These are phyloP conservation scores for Alternaria infectoria DNA, from an alignment of 2,329 filamentous ascomycete species.

Conservation along the genomic window DNA sequence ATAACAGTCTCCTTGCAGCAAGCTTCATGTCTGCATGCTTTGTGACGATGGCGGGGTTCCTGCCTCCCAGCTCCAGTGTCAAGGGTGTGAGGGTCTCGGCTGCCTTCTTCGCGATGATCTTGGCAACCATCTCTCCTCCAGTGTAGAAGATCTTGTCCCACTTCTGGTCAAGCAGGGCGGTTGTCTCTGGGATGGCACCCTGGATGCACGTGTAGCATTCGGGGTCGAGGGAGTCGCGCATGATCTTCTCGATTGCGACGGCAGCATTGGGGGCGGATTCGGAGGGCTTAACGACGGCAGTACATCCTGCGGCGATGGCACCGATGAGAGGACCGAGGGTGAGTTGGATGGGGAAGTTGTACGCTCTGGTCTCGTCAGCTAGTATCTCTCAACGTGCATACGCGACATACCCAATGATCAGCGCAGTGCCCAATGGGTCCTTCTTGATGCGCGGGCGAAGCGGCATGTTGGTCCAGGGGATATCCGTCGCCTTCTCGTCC, in stretches of 20 bases:
- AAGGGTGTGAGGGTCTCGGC: constrained; percentile 74
- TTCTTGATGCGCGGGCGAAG: constrained; percentile 80
- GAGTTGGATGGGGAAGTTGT: constrained; percentile 91
- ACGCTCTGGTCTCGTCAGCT: constrained; percentile 62
- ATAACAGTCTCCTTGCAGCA: constrained; percentile 83
- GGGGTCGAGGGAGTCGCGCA: constrained; percentile 77
- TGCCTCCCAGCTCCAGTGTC: constrained; percentile 86
- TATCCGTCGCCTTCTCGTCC: constrained; percentile 77
- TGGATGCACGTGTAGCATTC: constrained; percentile 80
- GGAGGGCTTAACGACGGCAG: constrained; percentile 87
- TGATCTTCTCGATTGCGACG: constrained; percentile 78
- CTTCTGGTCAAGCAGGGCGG: constrained; percentile 80
- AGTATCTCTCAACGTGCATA: neutral
- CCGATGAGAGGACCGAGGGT: constrained; percentile 80
- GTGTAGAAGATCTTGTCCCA: constrained; percentile 99
- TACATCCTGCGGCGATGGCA: constrained; percentile 91
- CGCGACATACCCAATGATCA: constrained; percentile 68
- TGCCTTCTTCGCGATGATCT: constrained; percentile 60
- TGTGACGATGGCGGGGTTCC: constrained; percentile 90
- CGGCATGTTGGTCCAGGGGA: constrained; percentile 70
- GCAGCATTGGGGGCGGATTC: constrained; percentile 80
- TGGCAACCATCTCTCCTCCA: constrained; percentile 75
- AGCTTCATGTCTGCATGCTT: constrained; percentile 79
- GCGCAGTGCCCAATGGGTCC: constrained; percentile 81
- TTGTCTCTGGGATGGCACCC: constrained; percentile 80